These are phyloP conservation scores for Trichophyton rubrum DNA, from an alignment of 2,329 filamentous ascomycete species.

Conservation along the genomic window DNA sequence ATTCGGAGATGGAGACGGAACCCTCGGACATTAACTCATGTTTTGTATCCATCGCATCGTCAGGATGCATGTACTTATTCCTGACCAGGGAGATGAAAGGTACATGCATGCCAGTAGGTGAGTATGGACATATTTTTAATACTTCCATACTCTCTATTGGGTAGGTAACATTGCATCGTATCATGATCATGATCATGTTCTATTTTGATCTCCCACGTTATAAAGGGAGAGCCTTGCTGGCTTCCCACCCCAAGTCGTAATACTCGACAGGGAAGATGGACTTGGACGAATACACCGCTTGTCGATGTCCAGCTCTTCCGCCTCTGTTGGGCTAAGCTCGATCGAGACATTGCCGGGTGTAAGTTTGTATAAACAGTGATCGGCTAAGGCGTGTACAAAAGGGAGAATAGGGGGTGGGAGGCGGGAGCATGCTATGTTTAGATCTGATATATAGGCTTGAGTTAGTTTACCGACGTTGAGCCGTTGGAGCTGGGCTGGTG, in stretches of 20 bases:
- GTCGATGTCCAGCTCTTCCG: background rate
- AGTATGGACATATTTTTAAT: background rate
- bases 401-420: background rate
- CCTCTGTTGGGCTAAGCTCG: background rate
- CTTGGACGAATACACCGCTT: background rate
- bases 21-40: background rate
- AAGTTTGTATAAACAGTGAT: background rate
- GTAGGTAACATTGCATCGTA: background rate
- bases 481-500: background rate
- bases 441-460: background rate
- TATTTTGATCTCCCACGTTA: background rate
- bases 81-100: no score
- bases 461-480: background rate
- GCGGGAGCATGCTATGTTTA: background rate
- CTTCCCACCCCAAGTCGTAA: background rate
- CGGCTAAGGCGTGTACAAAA: background rate
- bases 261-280: background rate
- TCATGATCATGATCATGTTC: conserved; percentile 1
- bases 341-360: background rate
- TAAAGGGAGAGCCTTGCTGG: background rate
- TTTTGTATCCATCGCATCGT: no score
- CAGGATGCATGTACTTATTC: no score
- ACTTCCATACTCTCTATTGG: background rate
- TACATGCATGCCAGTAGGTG: no score
- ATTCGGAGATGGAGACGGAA: background rate